A percentile compares a stretch with the other conserved stretches of the same genome.
Evolutionary conservation across 352 stramenopile genomes (phyloP).

Genomic region (Pythium rishiriense): DNA sequence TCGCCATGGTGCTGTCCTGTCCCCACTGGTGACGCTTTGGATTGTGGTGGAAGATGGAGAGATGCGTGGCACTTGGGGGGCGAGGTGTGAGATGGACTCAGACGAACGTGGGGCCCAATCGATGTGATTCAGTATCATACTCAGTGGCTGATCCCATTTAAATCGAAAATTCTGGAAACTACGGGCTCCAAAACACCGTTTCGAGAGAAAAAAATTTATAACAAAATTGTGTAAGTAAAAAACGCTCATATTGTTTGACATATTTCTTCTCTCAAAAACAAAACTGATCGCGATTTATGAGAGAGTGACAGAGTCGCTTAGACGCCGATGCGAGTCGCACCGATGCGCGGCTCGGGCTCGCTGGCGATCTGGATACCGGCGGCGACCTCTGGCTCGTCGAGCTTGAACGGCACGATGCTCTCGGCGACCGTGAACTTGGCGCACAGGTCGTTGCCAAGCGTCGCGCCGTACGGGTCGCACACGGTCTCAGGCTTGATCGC

Average conservation of each 20-base stretch:
- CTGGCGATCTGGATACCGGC: constrained; percentile 18
- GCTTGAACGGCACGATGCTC: constrained; percentile 31
- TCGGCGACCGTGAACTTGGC: constrained; percentile 30
- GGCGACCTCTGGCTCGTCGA: constrained; percentile 20
- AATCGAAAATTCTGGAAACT: constrained; percentile 18
- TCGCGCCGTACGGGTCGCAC: constrained; percentile 31
- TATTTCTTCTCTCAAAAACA: not conserved
- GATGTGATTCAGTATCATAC: not conserved
- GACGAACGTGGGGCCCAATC: not conserved
- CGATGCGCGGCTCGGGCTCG: constrained; percentile 3
- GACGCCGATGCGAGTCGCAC: not conserved
- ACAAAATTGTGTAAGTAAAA: not conserved
- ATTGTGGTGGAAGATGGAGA: not conserved
- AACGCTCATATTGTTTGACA: not conserved
- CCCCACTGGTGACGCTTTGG: not conserved
- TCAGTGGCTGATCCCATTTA: not conserved
- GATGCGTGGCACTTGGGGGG: not conserved
- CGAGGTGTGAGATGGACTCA: not conserved
- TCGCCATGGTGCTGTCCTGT: not conserved
- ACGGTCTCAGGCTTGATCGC: constrained; percentile 56
- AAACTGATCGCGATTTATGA: not conserved
- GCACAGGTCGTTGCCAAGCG: constrained; percentile 17
- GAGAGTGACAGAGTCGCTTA: not conserved
- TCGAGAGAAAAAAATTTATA: not conserved
- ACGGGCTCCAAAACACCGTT: not conserved